These are phyloP conservation scores for Ogataea glucozyma DNA, from an alignment of 805 yeast genomes.

Conservation along the genomic window DNA sequence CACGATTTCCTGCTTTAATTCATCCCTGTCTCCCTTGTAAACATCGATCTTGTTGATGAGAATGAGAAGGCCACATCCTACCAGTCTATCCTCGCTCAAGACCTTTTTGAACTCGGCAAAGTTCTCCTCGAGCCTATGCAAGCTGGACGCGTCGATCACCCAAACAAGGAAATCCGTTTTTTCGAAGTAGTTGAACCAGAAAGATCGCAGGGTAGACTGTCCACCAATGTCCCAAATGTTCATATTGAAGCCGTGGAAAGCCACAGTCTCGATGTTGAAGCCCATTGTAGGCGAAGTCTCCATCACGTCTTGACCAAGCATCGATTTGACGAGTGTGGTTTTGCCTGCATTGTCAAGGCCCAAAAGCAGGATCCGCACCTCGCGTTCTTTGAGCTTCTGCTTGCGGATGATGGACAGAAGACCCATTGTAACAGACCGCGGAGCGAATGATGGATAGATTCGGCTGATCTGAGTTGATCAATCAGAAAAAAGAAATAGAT, in stretches of 20 bases:
- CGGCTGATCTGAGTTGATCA: not conserved
- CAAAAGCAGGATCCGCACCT: constrained; percentile 69
- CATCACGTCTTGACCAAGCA: constrained; percentile 51
- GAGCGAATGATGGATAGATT: not conserved
- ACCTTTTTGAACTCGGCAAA: constrained; percentile 62
- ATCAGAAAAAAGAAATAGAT: not conserved
- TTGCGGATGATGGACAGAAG: constrained; percentile 75
- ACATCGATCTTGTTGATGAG: constrained; percentile 76
- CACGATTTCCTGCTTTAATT: constrained; percentile 20
- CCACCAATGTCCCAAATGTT: constrained; percentile 90
- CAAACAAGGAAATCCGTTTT: constrained; percentile 75
- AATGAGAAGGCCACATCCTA: constrained; percentile 67
- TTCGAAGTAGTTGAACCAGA: constrained; percentile 94
- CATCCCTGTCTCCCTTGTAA: constrained; percentile 31
- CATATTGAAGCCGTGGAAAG: constrained; percentile 43
- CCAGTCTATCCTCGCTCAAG: constrained; percentile 64
- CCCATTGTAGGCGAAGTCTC: constrained; percentile 89
- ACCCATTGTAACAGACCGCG: constrained; percentile 57
- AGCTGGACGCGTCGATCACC: constrained; percentile 75
- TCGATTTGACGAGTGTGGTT: constrained; percentile 70
- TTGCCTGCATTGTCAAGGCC: constrained; percentile 94
- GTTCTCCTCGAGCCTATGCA: constrained; percentile 65
- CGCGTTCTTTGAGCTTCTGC: constrained; percentile 78
- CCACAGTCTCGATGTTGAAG: constrained; percentile 70
- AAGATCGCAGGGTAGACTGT: constrained; percentile 75